Percentiles rank a stretch among this genome's conserved stretches.
Conservation (phyloP, 495 filamentous ascomycete genomes). For the Penicillium antarcticum region DNA sequence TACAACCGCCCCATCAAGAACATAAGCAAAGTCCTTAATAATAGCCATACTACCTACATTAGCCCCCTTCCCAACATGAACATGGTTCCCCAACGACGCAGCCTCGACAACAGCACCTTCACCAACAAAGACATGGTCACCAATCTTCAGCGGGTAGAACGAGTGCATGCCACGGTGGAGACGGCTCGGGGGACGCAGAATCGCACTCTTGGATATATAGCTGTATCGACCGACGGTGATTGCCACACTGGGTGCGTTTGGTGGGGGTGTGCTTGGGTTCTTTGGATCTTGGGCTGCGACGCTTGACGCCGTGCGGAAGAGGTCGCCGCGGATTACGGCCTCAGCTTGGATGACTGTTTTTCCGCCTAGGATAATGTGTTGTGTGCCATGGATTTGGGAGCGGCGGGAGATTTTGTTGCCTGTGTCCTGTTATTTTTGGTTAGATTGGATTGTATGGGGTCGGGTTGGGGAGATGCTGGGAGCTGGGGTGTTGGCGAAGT, state of each 20-base stretch:
- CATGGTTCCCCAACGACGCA: constrained; percentile 74
- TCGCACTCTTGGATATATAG: constrained; percentile 69
- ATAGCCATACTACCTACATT: constrained; percentile 82
- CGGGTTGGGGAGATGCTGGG: background rate
- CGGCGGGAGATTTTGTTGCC: constrained; percentile 97
- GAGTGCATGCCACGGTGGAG: constrained; percentile 55
- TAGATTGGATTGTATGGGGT: constrained; percentile 1
- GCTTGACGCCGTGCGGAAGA: constrained; percentile 52
- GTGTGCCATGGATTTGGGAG: constrained; percentile 84
- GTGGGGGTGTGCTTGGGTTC: constrained; percentile 14
- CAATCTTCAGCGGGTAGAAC: constrained; percentile 84
- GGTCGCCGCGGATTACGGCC: constrained; percentile 88
- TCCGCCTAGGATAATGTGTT: constrained; percentile 95
- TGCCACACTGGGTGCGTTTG: constrained; percentile 41
- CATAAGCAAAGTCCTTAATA: constrained; percentile 82
- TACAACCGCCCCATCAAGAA: constrained; percentile 79
- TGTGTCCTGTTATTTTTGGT: constrained; percentile 64
- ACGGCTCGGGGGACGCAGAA: constrained; percentile 74
- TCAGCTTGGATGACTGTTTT: constrained; percentile 92
- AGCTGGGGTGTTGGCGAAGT: background rate
- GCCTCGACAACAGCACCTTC: constrained; percentile 71
- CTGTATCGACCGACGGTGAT: constrained; percentile 87
- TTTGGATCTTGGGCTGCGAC: constrained; percentile 21
- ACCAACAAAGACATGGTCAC: constrained; percentile 88
- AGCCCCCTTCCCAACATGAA: constrained; percentile 70